Evolutionary conservation across 2,329 filamentous ascomycete genomes (phyloP), one percentile per base, ranked within the genome.

Genomic region (Exutisphaerella laricina): DNA sequence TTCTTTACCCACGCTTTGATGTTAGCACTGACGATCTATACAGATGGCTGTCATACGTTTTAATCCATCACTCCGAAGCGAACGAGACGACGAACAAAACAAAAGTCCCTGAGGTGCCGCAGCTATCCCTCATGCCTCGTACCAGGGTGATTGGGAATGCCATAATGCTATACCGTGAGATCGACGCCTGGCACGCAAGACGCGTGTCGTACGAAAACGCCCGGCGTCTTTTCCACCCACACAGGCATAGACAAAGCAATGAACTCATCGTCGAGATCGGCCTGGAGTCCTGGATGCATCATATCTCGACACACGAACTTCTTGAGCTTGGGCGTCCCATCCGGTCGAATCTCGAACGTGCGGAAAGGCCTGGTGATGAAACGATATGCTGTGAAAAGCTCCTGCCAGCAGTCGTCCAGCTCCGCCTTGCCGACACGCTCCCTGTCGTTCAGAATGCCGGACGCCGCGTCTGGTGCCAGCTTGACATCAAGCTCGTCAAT

Each of bases 391-490:
- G 50, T 33, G 30, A 53, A 46, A 18, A 63, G 46, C 37, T 65
- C 62, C 14, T 54, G 49, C 62, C 62, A 63, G 33, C 69, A 62
- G 42, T 71, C 68, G 12, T 51, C 55, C 1, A 66, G 54, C 39
- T 71, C 64, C 0, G 68, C 69, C 45, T 64, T 64, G 2, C 68
- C 66, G 20, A 70, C 57, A 16, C 64, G 53, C 1, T 57, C 54
- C 3, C 61, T 58, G 17, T 66, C 60, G 16, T 61, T 58, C 6
- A 72, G 54, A 2, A 70, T 57, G 8, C 61, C 55, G 16, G 66
- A 68, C 13, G 65, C 60, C 0, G 60, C 55, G 4, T 65, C 62
- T 0, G 70, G 70, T 0, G 69, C 67, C 7, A 73, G 60, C 38
- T 70, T 65, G 6, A 71, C 53, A 3, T 62, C 54, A 2, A 72